These are phyloP conservation scores for Claviceps humidiphila DNA, from an alignment of 2,329 filamentous ascomycete species.

Conservation along the genomic window DNA sequence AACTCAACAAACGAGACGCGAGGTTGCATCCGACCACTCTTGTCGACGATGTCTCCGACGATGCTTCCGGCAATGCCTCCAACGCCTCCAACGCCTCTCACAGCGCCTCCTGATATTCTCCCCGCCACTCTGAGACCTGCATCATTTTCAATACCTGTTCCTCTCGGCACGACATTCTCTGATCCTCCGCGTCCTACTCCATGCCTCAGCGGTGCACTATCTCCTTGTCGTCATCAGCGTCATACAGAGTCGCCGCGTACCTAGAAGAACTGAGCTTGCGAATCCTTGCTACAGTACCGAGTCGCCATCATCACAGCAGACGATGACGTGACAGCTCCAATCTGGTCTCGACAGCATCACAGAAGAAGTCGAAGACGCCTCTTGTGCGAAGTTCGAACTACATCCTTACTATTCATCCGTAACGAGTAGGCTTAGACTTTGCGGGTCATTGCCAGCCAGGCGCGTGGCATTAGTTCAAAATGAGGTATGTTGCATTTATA, in stretches of 20 bases:
- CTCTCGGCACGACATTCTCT: not conserved
- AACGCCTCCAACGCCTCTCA: not conserved
- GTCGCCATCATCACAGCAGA: not conserved
- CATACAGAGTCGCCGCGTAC: not conserved
- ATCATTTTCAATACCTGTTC: not conserved
- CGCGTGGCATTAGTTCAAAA: not conserved
- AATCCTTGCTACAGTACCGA: not conserved
- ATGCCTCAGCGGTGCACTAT: not conserved
- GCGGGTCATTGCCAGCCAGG: not conserved
- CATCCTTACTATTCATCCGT: not conserved
- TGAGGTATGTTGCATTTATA: not conserved
- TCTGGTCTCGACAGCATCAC: not conserved
- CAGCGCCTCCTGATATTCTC: not conserved
- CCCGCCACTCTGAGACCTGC: not conserved
- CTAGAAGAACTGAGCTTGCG: not conserved
- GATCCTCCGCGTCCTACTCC: not conserved
- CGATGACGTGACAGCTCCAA: not conserved
- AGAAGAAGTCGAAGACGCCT: no score
- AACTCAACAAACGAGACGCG: no score
- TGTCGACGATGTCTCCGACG: no score
- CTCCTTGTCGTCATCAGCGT: not conserved
- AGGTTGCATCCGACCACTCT: no score
- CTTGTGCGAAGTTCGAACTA: no score
- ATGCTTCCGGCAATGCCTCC: no score
- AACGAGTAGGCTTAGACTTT: not conserved